These are phyloP conservation scores for Setaria viridis DNA, from an alignment of 202 grass and related monocot species.

Conservation along the genomic window DNA sequence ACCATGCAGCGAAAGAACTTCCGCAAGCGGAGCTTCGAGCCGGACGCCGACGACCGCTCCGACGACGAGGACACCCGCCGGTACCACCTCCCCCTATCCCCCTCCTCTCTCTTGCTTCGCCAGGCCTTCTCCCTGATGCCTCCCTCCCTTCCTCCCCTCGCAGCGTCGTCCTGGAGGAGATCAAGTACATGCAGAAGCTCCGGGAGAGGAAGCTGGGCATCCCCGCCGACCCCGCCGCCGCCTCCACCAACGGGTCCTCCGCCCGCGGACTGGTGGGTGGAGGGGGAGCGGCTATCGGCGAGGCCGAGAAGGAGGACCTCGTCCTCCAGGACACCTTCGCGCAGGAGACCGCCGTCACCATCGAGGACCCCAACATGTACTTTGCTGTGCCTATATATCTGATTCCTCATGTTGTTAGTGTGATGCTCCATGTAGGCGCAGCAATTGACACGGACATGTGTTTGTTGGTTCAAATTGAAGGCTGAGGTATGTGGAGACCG, in stretches of 20 bases:
- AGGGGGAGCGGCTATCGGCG: slow-evolving; percentile 42
- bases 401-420: not conserved
- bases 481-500: slow-evolving; percentile 70
- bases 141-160: not conserved
- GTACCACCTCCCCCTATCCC: not conserved
- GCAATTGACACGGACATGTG: not conserved
- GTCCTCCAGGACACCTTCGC: slow-evolving; percentile 98
- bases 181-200: slow-evolving; percentile 88
- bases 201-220: slow-evolving; percentile 87
- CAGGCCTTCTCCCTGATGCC: slow-evolving; percentile 11
- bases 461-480: slow-evolving; percentile 29
- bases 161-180: slow-evolving; percentile 83
- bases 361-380: slow-evolving; percentile 99
- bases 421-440: not conserved
- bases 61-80: slow-evolving; percentile 76
- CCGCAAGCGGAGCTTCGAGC: slow-evolving; percentile 71
- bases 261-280: slow-evolving; percentile 35
- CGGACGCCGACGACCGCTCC: slow-evolving; percentile 56
- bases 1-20: slow-evolving; percentile 68
- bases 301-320: slow-evolving; percentile 74
- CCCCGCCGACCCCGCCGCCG: slow-evolving; percentile 48
- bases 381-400: not conserved
- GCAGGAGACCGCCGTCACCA: slow-evolving; percentile 89
- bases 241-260: slow-evolving; percentile 31
- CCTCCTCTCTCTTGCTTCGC: not conserved